Conservation (phyloP, 768 basidiomycete species). For the Leccinum obscurum region DNA sequence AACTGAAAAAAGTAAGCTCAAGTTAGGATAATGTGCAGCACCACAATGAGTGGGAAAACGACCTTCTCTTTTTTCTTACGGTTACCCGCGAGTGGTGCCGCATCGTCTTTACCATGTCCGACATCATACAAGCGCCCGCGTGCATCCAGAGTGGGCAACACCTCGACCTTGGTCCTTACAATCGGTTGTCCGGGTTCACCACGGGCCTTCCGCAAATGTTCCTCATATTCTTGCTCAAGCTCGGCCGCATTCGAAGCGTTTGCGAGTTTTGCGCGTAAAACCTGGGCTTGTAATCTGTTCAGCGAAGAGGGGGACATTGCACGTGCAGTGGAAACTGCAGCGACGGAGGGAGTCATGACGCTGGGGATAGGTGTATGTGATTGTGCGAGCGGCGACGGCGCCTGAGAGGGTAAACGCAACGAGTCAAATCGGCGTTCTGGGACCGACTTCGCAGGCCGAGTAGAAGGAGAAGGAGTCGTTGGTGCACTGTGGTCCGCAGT, state of each 20-base stretch:
- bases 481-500: conserved; percentile 53
- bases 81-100: conserved; percentile 57
- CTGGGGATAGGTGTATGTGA: conserved; percentile 85
- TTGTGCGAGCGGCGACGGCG: conserved; percentile 57
- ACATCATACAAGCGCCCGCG: conserved; percentile 88
- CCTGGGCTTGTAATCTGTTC: conserved; percentile 91
- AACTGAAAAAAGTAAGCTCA: conserved; percentile 44
- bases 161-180: conserved; percentile 66
- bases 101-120: conserved; percentile 72
- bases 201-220: conserved; percentile 52
- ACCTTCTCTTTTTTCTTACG: conserved; percentile 78
- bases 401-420: conserved; percentile 59
- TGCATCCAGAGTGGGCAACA: conserved; percentile 87
- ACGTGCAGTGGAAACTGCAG: conserved; percentile 36
- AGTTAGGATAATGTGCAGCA: conserved; percentile 2
- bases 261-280: conserved; percentile 88
- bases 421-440: conserved; percentile 58
- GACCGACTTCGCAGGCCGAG: conserved; percentile 30
- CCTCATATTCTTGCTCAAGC: conserved; percentile 86
- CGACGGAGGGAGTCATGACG: conserved; percentile 75
- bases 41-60: conserved; percentile 1
- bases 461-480: conserved; percentile 54
- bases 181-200: conserved; percentile 41
- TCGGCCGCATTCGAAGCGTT: conserved; percentile 71
- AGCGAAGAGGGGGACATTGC: conserved; percentile 74